A percentile compares a stretch with the other conserved stretches of the same genome.
phyloP scores from a whole-genome alignment of 768 basidiomycete genomes.

The Boletellus ananiceps region DNA sequence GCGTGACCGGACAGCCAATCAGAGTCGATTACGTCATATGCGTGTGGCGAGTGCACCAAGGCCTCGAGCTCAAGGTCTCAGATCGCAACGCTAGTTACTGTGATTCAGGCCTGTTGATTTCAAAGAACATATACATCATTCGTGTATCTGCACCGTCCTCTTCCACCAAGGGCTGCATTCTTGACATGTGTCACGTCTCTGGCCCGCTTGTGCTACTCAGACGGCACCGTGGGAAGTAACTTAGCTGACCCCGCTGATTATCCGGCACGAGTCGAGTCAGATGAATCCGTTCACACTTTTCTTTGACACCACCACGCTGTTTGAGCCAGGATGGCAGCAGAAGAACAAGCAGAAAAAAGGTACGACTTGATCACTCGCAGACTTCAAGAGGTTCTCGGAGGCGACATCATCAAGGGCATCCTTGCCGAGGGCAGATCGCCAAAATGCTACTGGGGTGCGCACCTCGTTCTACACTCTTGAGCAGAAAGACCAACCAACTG shows the following conservation, averaged over 20 bases:
- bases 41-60: too few species aligned
- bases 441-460: slow-evolving; percentile 88
- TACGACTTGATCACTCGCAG: slow-evolving; percentile 83
- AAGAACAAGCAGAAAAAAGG: slow-evolving; percentile 39
- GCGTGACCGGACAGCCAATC: slow-evolving; percentile 30
- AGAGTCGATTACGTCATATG: slow-evolving; percentile 15
- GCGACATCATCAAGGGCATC: slow-evolving; percentile 75
- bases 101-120: too few species aligned
- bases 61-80: too few species aligned
- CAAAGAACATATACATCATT: too few species aligned
- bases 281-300: not conserved
- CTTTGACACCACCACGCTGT: slow-evolving; percentile 3
- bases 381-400: slow-evolving; percentile 85
- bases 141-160: too few species aligned
- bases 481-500: not conserved
- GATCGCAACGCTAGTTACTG: too few species aligned
- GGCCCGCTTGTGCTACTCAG: not conserved
- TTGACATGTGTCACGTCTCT: not conserved
- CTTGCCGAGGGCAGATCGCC: slow-evolving; percentile 70
- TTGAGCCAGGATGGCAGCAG: slow-evolving; percentile 27
- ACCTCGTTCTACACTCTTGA: slow-evolving; percentile 1
- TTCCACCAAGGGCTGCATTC: too few species aligned
- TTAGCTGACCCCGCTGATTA: slow-evolving; percentile 1
- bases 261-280: slow-evolving; percentile 9
- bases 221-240: too few species aligned